These are phyloP conservation scores for Eimeria falciformis DNA, from an alignment of 169 alveolate species.

Conservation along the genomic window DNA sequence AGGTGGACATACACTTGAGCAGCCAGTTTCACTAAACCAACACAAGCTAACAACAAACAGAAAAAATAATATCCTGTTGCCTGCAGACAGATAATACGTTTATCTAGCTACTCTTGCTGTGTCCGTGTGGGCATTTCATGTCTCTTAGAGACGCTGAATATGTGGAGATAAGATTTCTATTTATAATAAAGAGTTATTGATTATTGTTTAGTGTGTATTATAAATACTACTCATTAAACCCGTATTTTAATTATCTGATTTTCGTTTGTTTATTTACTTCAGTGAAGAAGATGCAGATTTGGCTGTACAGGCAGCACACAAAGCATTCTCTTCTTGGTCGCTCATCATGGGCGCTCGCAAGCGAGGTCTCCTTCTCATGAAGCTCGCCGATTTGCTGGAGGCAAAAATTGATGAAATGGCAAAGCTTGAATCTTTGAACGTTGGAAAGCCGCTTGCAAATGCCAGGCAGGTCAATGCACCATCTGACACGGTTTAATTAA, in stretches of 20 bases:
- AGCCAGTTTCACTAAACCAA: no score
- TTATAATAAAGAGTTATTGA: no score
- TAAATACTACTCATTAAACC: no score
- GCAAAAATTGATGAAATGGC: slow-evolving; percentile 88
- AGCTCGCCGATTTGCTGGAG: slow-evolving; percentile 87
- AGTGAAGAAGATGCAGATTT: slow-evolving; percentile 86
- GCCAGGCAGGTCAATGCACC: slow-evolving; percentile 62
- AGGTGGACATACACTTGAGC: slow-evolving; percentile 6
- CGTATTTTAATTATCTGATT: no score
- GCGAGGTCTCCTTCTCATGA: slow-evolving; percentile 82
- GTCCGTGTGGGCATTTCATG: no score
- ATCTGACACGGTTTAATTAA: background rate
- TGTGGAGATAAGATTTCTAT: no score
- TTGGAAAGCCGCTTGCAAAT: slow-evolving; percentile 88
- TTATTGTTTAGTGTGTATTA: no score
- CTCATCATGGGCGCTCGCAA: slow-evolving; percentile 79
- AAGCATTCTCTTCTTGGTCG: slow-evolving; percentile 88
- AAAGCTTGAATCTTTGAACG: slow-evolving; percentile 87
- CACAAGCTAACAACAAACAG: no score
- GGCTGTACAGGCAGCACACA: slow-evolving; percentile 90
- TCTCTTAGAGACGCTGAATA: no score
- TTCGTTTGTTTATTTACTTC: background rate
- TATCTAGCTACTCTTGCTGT: no score
- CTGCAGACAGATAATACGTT: no score
- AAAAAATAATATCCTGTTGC: no score